Evolutionary conservation across 2,329 filamentous ascomycete genomes (phyloP).

Genomic region (Colletotrichum tanaceti): DNA sequence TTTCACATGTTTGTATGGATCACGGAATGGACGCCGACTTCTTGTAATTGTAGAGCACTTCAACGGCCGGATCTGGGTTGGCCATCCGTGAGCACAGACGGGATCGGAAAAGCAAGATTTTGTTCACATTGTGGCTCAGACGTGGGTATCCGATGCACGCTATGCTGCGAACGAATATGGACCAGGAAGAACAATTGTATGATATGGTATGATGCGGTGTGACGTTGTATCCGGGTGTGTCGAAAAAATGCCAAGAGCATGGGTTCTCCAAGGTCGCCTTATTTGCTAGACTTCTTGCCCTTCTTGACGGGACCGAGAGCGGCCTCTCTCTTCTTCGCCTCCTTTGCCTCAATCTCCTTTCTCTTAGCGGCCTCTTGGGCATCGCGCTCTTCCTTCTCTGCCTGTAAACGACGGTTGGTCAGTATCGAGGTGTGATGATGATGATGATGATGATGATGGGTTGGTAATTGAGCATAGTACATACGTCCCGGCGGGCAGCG

Average conservation of each 20-base stretch:
- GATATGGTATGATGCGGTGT: background rate
- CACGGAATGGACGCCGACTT: background rate
- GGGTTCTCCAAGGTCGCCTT: background rate
- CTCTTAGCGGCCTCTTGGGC: constrained; percentile 61
- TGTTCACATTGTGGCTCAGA: constrained; percentile 21
- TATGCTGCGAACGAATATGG: constrained; percentile 18
- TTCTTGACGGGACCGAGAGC: constrained; percentile 60
- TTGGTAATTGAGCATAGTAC: background rate
- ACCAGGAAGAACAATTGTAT: constrained; percentile 27
- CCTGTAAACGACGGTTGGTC: constrained; percentile 50
- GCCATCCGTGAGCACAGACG: background rate
- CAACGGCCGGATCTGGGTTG: background rate
- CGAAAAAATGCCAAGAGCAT: background rate
- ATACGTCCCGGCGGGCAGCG: constrained; percentile 81
- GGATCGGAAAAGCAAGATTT: constrained; percentile 1
- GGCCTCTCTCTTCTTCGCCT: constrained; percentile 67
- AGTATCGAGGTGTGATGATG: background rate
- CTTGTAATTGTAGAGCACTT: constrained; percentile 3
- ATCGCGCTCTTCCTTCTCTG: constrained; percentile 68
- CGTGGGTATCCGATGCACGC: constrained; percentile 5
- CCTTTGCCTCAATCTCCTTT: constrained; percentile 64
- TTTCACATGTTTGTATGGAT: background rate
- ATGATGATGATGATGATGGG: background rate
- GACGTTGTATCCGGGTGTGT: constrained; percentile 7
- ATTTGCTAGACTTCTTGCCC: constrained; percentile 56